Evolutionary conservation across 139 green algal genomes (phyloP), one percentile per base, ranked within the genome.

Genomic region (Chlamydomonas sp.): DNA sequence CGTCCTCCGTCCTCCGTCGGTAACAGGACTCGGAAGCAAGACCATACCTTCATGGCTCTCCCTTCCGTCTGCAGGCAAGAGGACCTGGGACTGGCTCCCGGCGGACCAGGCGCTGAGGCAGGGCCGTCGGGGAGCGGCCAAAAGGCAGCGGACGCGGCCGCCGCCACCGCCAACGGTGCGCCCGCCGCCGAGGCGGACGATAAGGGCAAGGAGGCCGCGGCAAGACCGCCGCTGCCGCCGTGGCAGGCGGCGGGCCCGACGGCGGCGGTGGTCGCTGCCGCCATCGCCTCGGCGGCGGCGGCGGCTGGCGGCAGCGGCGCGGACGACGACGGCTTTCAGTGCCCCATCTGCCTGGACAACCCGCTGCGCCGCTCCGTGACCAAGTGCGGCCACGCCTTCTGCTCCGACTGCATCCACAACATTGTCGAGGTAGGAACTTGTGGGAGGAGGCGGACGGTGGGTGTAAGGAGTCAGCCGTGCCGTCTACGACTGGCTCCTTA

Each of bases 261-360:
- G 4, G 61, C 59, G 7, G 78, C 58, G 5, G 78, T 18, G 4
- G 18, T 9, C 5, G 75, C 75, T n/a, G n/a, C n/a, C n/a, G n/a
- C n/a, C n/a, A n/a, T n/a, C n/a, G n/a, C n/a, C n/a, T n/a, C n/a
- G n/a, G n/a, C n/a, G n/a, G 4, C 62, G 66, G 64, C 49, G 12
- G 2, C 67, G 8, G 80, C 84, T 2, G 61, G 5, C 3, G 73
- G 0, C 18, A 59, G 31, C 16, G 61, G 6, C 60, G 17, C 72
- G 0, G 14, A 1, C 60, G 83, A 2, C 5, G 72, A 18, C n/a
- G 80, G 67, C 67, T 63, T 77, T 9, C 20, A 63, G 12, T 96
- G 93, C 88, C 92, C 92, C 81, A 95, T 96, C 79, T 95, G 94
- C 85, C 84, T 96, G 74, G 94, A 96, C 83, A 75, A n/a, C 64